A percentile compares a stretch with the other conserved stretches of the same genome.
Evolutionary conservation across 176 grass and related monocot genomes (phyloP).

Genomic region (Canna indica): DNA sequence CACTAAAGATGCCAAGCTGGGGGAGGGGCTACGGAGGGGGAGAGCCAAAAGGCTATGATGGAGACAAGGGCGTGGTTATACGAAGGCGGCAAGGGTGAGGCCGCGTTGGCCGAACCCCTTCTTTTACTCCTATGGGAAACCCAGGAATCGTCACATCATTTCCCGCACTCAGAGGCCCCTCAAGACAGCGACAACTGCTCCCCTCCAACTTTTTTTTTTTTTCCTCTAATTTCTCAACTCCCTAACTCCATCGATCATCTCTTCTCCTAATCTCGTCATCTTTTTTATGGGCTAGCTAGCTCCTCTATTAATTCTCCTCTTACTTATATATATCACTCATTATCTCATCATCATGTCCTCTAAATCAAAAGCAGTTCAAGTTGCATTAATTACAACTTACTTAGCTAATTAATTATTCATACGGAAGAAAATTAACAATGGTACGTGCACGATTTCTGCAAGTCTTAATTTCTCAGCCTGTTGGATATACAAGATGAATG

Average conservation of each 20-base stretch:
- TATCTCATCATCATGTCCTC: no score
- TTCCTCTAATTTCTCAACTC: neutral
- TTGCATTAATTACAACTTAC: no score
- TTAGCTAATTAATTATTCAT: no score
- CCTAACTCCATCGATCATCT: neutral
- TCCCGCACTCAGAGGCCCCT: neutral
- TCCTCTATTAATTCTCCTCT: neutral
- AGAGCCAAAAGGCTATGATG: neutral
- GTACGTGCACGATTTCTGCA: no score
- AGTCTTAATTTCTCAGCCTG: no score
- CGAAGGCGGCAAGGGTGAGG: constrained; percentile 6
- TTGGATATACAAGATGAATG: no score
- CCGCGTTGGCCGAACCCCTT: neutral
- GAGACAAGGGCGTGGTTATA: constrained; percentile 4
- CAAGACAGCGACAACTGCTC: constrained; percentile 3
- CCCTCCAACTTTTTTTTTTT: neutral
- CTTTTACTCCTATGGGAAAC: constrained; percentile 18
- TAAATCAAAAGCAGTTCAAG: no score
- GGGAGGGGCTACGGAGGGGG: neutral
- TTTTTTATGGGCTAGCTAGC: neutral
- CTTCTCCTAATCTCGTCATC: neutral
- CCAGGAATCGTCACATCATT: constrained; percentile 21
- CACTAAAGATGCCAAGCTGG: no score
- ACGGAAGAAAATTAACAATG: no score
- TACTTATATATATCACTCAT: no score